phyloP scores from a whole-genome alignment of 129 eudicot species.

The Flaveria robusta region DNA sequence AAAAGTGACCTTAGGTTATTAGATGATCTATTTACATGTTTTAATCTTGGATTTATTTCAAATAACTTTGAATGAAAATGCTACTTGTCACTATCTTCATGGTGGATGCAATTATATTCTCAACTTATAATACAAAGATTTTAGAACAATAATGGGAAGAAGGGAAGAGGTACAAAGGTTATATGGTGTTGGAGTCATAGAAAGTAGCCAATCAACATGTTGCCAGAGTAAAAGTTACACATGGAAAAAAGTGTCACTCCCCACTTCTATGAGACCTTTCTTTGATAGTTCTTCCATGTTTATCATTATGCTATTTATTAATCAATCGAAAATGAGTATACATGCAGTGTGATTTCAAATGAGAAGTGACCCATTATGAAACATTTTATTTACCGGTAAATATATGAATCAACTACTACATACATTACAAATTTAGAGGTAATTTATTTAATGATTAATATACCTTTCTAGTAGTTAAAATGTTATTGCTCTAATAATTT shows the following conservation, averaged over 20 bases:
- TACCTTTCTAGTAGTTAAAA: neutral
- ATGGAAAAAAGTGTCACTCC: constrained; percentile 26
- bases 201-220: constrained; percentile 45
- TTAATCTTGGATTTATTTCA: constrained; percentile 9
- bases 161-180: neutral
- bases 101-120: constrained; percentile 20
- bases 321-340: neutral
- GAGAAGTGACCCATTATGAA: too few species aligned
- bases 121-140: neutral
- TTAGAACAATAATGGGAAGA: constrained; percentile 22
- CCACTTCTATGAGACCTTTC: constrained; percentile 36
- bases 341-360: neutral
- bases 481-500: neutral
- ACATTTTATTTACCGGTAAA: too few species aligned
- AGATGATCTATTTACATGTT: constrained; percentile 10
- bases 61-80: constrained; percentile 8
- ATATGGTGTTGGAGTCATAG: constrained; percentile 28
- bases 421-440: neutral
- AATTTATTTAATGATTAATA: neutral
- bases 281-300: constrained; percentile 27
- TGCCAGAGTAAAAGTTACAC: constrained; percentile 32
- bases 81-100: constrained; percentile 16
- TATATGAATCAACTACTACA: too few species aligned
- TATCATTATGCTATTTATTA: constrained; percentile 21
- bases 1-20: neutral